Evolutionary conservation across 1,284 basidiomycete species (phyloP).

Genomic region (Neotropicomus parvogracilis): DNA sequence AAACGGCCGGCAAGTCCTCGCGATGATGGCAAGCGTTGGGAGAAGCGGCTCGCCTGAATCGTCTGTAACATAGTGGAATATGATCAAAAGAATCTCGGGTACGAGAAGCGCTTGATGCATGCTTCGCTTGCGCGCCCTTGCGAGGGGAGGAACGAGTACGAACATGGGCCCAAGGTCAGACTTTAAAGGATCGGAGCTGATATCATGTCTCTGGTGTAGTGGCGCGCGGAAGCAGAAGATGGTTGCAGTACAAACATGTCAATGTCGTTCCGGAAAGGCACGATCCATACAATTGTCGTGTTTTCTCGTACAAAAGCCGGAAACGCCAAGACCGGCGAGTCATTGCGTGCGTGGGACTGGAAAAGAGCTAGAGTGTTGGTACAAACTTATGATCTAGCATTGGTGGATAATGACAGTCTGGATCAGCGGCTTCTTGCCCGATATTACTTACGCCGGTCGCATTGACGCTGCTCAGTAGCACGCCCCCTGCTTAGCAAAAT

Average conservation of each 20-base stretch:
- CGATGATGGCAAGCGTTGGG: slow-evolving; percentile 19
- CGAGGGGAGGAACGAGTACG: slow-evolving; percentile 9
- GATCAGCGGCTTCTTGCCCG: no score
- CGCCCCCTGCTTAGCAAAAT: not conserved
- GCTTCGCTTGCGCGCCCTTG: not conserved
- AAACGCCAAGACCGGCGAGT: no score
- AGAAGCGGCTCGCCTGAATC: slow-evolving; percentile 15
- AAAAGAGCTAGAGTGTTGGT: no score
- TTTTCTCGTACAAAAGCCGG: no score
- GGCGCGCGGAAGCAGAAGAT: not conserved
- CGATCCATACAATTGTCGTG: no score
- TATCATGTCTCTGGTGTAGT: not conserved
- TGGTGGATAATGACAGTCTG: no score
- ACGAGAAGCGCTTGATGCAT: slow-evolving; percentile 20
- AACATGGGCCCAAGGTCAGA: not conserved
- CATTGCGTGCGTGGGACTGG: not conserved
- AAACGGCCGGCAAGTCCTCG: slow-evolving; percentile 25
- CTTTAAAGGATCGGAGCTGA: not conserved
- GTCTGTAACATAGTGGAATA: slow-evolving; percentile 22
- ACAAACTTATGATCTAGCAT: no score
- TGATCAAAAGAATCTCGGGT: slow-evolving; percentile 23
- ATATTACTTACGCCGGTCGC: no score
- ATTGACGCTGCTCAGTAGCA: no score
- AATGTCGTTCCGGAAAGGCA: not conserved
- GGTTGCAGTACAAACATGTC: slow-evolving; percentile 6